Evolutionary conservation across 1,139 yeast genomes (phyloP), one percentile per base, ranked within the genome.

Genomic region (Protomyces inundatus): DNA sequence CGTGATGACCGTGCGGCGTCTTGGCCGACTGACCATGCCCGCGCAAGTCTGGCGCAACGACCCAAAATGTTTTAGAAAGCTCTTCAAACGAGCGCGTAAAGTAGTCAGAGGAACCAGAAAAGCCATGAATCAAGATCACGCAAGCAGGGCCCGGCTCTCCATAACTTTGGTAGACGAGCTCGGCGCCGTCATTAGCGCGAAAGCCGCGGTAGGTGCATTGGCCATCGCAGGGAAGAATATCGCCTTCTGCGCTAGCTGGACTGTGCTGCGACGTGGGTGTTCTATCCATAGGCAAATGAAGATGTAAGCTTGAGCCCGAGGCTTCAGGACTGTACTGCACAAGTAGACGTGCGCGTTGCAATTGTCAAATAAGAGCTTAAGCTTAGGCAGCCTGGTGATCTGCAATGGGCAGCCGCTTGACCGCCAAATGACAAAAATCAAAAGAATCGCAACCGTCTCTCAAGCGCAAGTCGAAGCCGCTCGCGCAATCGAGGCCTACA

Each of bases 11-110:
- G 36, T 60, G 54, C 12, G 40, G 9, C 4, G 59, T 7, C 36
- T 46, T 53, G 39, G 40, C 59, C 32, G 64, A 60, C 10, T 32
- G 14, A 3, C 64, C 64, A 54, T 60, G 64, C 12, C 64, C 64
- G 7, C 64, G 64, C 6, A 60, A 39, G 34, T 54, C 59, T 9
- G 37, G 50, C 6, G 64, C 64, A 6, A 60, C 45, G 33, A 60
- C 64, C 14, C 45, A 32, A 23, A 5, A 33, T 1, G 34, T n/a
- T 36, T 60, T 14, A 33, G 54, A 36, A 14, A 60, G 59, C 30
- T 23, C 32, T 5, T 37, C 30, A n/a, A 60, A 39, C n/a, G 36
- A 36, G 14, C 52, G 56, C 12, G 16, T 14, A 51, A 60, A 60
- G 36, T 54, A 54, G 9, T 54, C 59, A 14, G 59, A 54, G 1